Evolutionary conservation across 345 rosid genomes (phyloP), one percentile per base, ranked within the genome.

Genomic region (Melaleuca quinquenervia): DNA sequence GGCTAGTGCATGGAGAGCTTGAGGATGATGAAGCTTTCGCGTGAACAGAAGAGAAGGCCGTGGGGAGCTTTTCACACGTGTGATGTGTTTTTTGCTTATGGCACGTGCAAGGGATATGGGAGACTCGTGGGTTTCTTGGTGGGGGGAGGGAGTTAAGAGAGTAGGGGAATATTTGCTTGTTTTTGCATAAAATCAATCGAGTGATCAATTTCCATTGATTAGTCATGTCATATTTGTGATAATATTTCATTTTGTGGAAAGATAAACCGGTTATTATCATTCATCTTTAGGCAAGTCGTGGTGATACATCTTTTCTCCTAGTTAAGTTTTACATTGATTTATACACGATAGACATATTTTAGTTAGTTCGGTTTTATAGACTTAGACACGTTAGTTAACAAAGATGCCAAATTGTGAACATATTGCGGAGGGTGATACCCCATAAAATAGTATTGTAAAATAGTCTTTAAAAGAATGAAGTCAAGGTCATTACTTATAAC

Each of bases 1-100:
- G 99, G 95, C 96, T 48, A 94, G 98, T 90, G 95, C 99, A 84
- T 97, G 99, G 98, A 88, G 95, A 89, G 96, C 98, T 22, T 53
- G 74, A 62, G 36, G 84, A 60, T 75, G n/a, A 80, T 84, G 84
- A 85, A 50, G 54, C 44, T 41, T 18, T 58, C 75, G 50, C 41
- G 20, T 10, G 36, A 80, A 50, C 26, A 29, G 13, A 11, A 49
- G 29, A 29, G 11, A 76, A 6, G 29, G 45, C 80, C 26, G 36
- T 21, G 80, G 48, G 78, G 80, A 18, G 80, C 36, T 48, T 36
- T 70, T 70, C 48, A 70, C 48, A 70, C 48, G 80, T 36, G 80
- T 41, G 80, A 70, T 70, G 76, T 64, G 78, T 16, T 3, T 8
- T 60, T 16, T 32, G 32, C 70, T 58, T 58, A n/a, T n/a, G 18